Percentiles rank a stretch among this genome's conserved stretches.
Evolutionary conservation across 768 basidiomycete genomes (phyloP).

Genomic region (Phlegmacium glaucopus): DNA sequence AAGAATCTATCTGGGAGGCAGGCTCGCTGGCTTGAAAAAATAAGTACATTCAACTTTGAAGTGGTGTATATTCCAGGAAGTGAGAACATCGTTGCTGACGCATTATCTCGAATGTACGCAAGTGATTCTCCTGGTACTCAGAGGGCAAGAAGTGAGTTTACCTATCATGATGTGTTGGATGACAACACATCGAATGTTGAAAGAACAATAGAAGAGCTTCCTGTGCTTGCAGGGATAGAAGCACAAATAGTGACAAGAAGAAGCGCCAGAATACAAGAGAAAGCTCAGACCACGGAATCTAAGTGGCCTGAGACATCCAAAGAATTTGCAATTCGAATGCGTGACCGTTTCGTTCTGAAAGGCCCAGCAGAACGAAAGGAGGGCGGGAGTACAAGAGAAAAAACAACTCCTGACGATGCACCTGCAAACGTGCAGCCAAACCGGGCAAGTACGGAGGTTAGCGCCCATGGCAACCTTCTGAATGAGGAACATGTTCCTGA

Average conservation of each 20-base stretch:
- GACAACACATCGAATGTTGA: background rate
- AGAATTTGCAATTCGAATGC: conserved; percentile 15
- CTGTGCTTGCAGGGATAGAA: conserved; percentile 6
- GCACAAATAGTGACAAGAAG: background rate
- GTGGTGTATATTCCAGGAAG: conserved; percentile 16
- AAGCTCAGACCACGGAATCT: no score
- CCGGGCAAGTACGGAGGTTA: no score
- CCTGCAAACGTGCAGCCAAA: no score
- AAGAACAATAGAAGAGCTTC: background rate
- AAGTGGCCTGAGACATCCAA: conserved; percentile 9
- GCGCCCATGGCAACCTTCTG: no score
- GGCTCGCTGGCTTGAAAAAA: conserved; percentile 29
- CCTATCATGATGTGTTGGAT: conserved; percentile 9
- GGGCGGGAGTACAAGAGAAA: conserved; percentile 11
- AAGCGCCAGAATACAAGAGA: background rate
- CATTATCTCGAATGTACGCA: conserved; percentile 17
- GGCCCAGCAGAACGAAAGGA: conserved; percentile 16
- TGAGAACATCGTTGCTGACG: conserved; percentile 28
- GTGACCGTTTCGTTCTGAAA: conserved; percentile 20
- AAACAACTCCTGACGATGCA: no score
- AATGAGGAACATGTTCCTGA: no score
- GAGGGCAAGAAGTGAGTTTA: conserved; percentile 6
- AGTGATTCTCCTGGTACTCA: conserved; percentile 11
- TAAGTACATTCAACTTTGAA: conserved; percentile 11
- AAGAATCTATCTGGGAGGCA: conserved; percentile 27